These are phyloP conservation scores for Tolypocladium amazonense DNA, from an alignment of 2,329 filamentous ascomycete species.

Conservation along the genomic window DNA sequence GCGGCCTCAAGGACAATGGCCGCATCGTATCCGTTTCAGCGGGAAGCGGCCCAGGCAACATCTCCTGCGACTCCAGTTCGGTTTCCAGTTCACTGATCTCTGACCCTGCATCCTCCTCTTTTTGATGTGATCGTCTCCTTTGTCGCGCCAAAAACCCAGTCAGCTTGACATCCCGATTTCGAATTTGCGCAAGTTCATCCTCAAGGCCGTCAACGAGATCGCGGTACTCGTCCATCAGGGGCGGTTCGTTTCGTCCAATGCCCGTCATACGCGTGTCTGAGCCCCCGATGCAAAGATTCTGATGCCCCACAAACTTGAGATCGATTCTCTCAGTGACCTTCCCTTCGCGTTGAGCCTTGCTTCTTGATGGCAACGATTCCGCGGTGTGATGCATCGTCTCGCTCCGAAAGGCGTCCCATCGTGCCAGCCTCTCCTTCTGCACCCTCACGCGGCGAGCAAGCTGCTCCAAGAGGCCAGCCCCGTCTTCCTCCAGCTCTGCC, in stretches of 20 bases:
- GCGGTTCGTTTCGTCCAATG: slow-evolving; percentile 7
- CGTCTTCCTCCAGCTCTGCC: slow-evolving; percentile 42
- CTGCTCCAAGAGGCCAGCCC: slow-evolving; percentile 52
- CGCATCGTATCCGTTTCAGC: slow-evolving; percentile 11
- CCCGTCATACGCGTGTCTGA: slow-evolving; percentile 15
- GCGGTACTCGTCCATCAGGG: slow-evolving; percentile 30
- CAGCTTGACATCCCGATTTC: slow-evolving; percentile 6
- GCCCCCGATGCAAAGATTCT: slow-evolving; percentile 31
- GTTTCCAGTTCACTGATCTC: slow-evolving; percentile 46
- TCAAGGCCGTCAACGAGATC: slow-evolving; percentile 30
- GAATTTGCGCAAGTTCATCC: slow-evolving; percentile 24
- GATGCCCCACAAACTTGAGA: slow-evolving; percentile 44
- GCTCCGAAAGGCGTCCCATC: slow-evolving; percentile 61
- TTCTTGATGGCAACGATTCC: slow-evolving; percentile 10
- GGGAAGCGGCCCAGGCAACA: slow-evolving; percentile 8
- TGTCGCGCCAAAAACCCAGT: slow-evolving; percentile 8
- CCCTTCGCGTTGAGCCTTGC: slow-evolving; percentile 9
- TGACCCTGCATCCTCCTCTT: slow-evolving; percentile 21
- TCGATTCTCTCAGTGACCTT: slow-evolving; percentile 31
- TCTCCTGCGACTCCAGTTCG: slow-evolving; percentile 14
- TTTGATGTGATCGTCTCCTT: neutral
- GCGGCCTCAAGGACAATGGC: slow-evolving; percentile 15
- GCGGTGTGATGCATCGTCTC: slow-evolving; percentile 28
- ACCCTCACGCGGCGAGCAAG: slow-evolving; percentile 56
- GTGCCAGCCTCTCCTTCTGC: slow-evolving; percentile 58